These are phyloP conservation scores for Chamaecrista fasciculata DNA, from an alignment of 306 rosid genomes.

Conservation along the genomic window DNA sequence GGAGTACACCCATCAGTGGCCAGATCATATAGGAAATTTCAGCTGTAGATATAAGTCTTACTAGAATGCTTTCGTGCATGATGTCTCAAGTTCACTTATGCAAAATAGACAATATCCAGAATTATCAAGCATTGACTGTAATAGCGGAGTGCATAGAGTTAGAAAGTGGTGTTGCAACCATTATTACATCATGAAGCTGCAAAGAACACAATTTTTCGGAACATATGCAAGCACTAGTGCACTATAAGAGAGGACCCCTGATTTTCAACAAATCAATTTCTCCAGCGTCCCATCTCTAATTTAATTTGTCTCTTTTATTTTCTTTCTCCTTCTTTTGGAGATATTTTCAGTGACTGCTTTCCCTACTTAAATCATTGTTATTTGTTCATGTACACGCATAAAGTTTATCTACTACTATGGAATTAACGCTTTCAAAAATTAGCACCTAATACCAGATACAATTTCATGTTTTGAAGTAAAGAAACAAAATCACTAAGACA, in stretches of 20 bases:
- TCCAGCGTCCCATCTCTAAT: constrained; percentile 1
- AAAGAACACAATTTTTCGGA: constrained; percentile 9
- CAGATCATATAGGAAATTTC: background rate
- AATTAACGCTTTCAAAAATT: background rate
- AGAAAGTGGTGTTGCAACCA: constrained; percentile 1
- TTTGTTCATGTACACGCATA: too few species aligned
- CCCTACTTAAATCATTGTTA: background rate
- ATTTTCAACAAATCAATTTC: background rate
- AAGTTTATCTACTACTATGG: background rate
- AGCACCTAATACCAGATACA: background rate
- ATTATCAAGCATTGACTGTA: constrained; percentile 10
- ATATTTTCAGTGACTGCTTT: background rate
- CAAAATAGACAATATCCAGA: background rate
- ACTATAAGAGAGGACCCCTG: background rate
- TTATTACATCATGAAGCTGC: background rate
- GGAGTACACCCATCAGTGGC: background rate
- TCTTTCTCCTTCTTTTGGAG: background rate
- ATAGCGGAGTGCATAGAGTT: background rate
- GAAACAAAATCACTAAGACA: background rate
- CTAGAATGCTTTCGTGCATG: background rate
- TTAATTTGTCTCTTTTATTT: background rate
- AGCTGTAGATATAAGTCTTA: constrained; percentile 15
- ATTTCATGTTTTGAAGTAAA: background rate
- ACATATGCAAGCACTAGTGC: background rate
- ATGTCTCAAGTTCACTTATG: constrained; percentile 7